Percentiles rank a stretch among this genome's conserved stretches.
These are phyloP conservation scores for Cornus kousa DNA, from an alignment of 148 eudicot species.

Conservation along the genomic window DNA sequence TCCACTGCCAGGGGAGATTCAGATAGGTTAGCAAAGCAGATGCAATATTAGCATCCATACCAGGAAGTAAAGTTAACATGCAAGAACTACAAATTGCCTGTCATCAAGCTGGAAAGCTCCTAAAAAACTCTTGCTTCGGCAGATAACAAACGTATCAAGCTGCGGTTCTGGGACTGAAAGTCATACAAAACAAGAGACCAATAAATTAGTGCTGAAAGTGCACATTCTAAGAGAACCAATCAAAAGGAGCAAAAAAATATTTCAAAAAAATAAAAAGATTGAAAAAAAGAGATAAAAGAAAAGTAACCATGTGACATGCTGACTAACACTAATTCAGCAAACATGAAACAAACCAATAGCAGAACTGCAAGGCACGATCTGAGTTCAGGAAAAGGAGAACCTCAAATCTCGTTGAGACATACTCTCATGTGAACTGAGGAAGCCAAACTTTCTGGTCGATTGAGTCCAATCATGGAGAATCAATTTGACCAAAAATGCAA, in stretches of 20 bases:
- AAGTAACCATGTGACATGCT: no score
- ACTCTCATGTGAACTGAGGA: neutral
- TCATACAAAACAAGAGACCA: neutral
- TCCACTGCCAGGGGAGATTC: no score
- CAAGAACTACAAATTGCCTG: constrained; percentile 38
- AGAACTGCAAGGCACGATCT: neutral
- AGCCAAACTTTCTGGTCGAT: neutral
- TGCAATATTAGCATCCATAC: neutral
- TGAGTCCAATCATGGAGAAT: neutral
- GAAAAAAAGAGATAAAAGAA: no score
- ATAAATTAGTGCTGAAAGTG: neutral
- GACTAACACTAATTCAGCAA: neutral
- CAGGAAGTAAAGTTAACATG: neutral
- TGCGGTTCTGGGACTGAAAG: constrained; percentile 71
- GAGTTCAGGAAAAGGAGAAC: neutral
- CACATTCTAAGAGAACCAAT: neutral
- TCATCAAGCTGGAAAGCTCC: constrained; percentile 89
- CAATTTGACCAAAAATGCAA: no score
- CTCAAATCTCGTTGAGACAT: neutral
- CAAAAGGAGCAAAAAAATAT: neutral
- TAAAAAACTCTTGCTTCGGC: constrained; percentile 71
- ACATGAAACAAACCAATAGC: neutral
- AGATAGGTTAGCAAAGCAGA: neutral
- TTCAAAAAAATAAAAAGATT: no score
- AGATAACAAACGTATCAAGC: constrained; percentile 75